Evolutionary conservation across 2,329 filamentous ascomycete species (phyloP).

Genomic region (Trichophyton mentagrophytes): DNA sequence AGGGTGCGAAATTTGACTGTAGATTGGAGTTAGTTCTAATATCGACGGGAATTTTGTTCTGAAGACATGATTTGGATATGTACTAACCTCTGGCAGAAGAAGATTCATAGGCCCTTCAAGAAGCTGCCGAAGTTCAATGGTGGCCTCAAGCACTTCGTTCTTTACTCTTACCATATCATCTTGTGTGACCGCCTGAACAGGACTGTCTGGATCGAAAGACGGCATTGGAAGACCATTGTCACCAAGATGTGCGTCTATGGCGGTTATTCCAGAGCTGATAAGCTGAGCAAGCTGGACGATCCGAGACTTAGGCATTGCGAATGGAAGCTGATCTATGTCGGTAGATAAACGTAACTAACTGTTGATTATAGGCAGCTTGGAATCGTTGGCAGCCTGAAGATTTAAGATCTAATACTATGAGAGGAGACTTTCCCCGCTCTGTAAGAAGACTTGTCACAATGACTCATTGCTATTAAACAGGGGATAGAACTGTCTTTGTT

Average conservation of each 20-base stretch:
- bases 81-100: constrained; percentile 3
- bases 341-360: too few relatives aligned
- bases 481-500: too few relatives aligned
- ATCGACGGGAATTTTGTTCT: too few relatives aligned
- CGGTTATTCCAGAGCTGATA: neutral
- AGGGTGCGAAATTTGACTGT: too few relatives aligned
- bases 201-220: neutral
- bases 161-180: neutral
- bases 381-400: too few relatives aligned
- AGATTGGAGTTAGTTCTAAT: too few relatives aligned
- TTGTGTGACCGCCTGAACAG: neutral
- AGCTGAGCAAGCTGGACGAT: neutral
- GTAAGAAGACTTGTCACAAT: too few relatives aligned
- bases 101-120: neutral
- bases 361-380: too few relatives aligned
- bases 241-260: neutral
- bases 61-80: neutral
- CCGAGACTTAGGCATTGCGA: neutral
- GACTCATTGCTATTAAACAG: too few relatives aligned
- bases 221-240: neutral
- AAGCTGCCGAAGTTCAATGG: neutral
- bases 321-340: too few relatives aligned
- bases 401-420: too few relatives aligned
- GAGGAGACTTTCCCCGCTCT: too few relatives aligned
- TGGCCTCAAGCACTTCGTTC: neutral